These are phyloP conservation scores for Xylariomycetidae sp. DNA, from an alignment of 2,329 filamentous ascomycete genomes.

Conservation along the genomic window DNA sequence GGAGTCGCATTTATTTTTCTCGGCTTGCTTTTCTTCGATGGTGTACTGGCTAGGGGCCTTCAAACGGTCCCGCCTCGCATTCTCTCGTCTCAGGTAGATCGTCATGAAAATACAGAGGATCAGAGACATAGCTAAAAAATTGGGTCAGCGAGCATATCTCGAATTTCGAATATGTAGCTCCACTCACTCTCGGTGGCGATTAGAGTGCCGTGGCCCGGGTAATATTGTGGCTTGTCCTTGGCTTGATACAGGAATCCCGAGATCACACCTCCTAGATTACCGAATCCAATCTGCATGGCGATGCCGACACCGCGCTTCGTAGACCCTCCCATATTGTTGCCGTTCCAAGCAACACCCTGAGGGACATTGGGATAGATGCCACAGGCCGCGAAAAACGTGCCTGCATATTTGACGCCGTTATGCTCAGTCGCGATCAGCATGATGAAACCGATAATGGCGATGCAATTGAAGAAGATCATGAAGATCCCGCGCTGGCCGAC, in stretches of 20 bases:
- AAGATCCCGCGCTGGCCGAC: slow-evolving; percentile 35
- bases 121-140: too few species aligned
- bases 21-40: too few species aligned
- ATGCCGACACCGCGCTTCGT: slow-evolving; percentile 37
- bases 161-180: too few species aligned
- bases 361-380: slow-evolving; percentile 39
- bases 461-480: slow-evolving; percentile 24
- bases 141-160: too few species aligned
- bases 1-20: too few species aligned
- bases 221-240: slow-evolving; percentile 27
- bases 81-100: too few species aligned
- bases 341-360: slow-evolving; percentile 36
- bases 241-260: slow-evolving; percentile 29
- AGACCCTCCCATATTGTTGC: slow-evolving; percentile 32
- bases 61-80: too few species aligned
- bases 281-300: slow-evolving; percentile 34
- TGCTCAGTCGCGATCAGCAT: slow-evolving; percentile 34
- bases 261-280: slow-evolving; percentile 33
- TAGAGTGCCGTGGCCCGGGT: slow-evolving; percentile 28
- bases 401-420: slow-evolving; percentile 38
- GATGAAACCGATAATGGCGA: not conserved
- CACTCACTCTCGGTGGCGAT: slow-evolving; percentile 27
- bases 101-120: too few species aligned
- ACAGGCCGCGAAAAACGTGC: slow-evolving; percentile 35
- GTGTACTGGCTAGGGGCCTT: too few species aligned